These are phyloP conservation scores for Bruguiera hainesii DNA, from an alignment of 441 rosid genomes.

Conservation along the genomic window DNA sequence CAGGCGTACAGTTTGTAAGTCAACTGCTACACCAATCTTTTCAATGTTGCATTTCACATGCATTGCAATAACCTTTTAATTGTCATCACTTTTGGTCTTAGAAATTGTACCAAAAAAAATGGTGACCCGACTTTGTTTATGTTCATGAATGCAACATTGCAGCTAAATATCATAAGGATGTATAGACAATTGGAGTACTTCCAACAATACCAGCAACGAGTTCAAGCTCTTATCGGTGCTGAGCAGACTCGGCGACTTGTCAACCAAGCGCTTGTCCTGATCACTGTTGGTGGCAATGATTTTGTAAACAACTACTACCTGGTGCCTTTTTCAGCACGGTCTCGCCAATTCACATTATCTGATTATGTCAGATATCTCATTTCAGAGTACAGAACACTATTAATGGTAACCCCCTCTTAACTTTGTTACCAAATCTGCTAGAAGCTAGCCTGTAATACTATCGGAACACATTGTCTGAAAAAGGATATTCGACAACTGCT, in stretches of 20 bases:
- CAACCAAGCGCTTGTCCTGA: conserved; percentile 31
- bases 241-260: conserved; percentile 28
- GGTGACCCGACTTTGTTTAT: no score
- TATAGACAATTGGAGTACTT: conserved; percentile 30
- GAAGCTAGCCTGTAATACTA: no score
- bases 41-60: no score
- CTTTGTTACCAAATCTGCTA: not conserved
- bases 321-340: conserved; percentile 39
- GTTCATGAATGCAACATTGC: not conserved
- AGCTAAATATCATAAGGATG: conserved; percentile 30
- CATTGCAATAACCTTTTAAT: no score
- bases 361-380: conserved; percentile 31
- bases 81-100: no score
- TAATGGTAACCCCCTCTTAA: conserved; percentile 7
- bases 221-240: conserved; percentile 27
- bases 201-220: conserved; percentile 28
- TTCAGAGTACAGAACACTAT: conserved; percentile 23
- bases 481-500: no score
- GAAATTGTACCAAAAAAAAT: no score
- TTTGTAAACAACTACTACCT: conserved; percentile 47
- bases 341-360: conserved; percentile 32
- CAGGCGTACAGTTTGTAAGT: no score
- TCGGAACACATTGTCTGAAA: no score
- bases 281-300: conserved; percentile 48
- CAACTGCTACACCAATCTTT: no score